A percentile compares a stretch with the other conserved stretches of the same genome.
phyloP scores from a whole-genome alignment of 306 rosid genomes.

The Pterocarpus macrocarpus region DNA sequence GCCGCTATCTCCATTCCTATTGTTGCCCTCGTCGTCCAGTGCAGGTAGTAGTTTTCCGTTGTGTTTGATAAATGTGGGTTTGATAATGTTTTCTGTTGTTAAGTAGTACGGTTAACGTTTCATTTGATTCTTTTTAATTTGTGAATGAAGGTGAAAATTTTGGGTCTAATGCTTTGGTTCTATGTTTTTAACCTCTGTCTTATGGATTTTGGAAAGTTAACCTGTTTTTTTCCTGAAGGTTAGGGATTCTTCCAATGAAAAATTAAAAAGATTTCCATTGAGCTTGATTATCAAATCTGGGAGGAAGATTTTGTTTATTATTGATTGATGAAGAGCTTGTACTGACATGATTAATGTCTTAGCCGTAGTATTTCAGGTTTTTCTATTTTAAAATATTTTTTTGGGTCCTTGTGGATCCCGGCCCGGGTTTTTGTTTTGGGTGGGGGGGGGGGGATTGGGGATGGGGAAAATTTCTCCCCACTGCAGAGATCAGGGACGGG shows the following conservation, averaged over 20 bases:
- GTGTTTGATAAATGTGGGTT: too few relatives aligned
- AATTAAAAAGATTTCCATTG: not conserved
- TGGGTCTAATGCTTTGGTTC: not conserved
- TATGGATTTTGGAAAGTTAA: not conserved
- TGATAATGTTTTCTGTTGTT: too few relatives aligned
- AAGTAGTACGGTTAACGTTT: not conserved
- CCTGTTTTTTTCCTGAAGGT: not conserved
- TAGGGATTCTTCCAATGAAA: not conserved
- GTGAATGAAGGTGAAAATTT: not conserved
- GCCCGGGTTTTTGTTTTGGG: too few relatives aligned
- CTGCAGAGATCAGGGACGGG: too few relatives aligned
- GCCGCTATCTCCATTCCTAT: too few relatives aligned
- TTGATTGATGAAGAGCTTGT: not conserved
- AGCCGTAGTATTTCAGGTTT: not conserved
- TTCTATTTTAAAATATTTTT: too few relatives aligned
- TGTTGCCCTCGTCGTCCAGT: too few relatives aligned
- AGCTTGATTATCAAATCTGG: conserved; percentile 3
- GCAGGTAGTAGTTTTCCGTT: too few relatives aligned
- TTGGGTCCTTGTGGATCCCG: too few relatives aligned
- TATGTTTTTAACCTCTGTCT: not conserved
- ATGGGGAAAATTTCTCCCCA: too few relatives aligned
- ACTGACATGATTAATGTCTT: not conserved
- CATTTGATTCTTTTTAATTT: not conserved
- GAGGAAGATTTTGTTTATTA: not conserved
- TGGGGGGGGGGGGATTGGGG: too few relatives aligned